phyloP scores from a whole-genome alignment of 2,329 filamentous ascomycete species.

The Colletotrichum karsti region DNA sequence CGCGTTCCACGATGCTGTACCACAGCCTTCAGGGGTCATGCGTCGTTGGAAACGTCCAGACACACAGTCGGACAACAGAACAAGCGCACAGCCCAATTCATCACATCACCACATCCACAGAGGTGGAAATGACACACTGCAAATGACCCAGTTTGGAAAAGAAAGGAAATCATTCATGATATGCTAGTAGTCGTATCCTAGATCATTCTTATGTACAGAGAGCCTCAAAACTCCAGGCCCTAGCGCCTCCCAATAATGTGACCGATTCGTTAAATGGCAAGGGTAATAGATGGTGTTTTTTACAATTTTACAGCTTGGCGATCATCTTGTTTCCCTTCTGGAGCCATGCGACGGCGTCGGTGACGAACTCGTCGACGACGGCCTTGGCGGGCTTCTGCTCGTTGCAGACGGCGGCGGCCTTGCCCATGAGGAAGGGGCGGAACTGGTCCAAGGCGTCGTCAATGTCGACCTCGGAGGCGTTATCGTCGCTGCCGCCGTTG shows the following conservation, averaged over 20 bases:
- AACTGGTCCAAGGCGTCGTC: constrained; percentile 94
- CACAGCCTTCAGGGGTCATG: neutral
- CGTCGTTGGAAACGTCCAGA: neutral
- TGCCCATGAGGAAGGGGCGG: constrained; percentile 93
- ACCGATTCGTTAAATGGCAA: constrained; percentile 19
- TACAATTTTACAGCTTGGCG: constrained; percentile 70
- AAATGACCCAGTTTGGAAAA: too few relatives aligned
- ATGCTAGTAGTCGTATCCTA: constrained; percentile 18
- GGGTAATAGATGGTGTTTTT: neutral
- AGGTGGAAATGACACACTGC: neutral
- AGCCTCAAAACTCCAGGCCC: constrained; percentile 24
- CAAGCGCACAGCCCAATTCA: too few relatives aligned
- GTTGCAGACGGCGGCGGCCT: constrained; percentile 92
- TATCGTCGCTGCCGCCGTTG: constrained; percentile 68
- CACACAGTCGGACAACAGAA: neutral
- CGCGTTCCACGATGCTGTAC: neutral
- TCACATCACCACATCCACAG: too few relatives aligned
- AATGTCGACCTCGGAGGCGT: constrained; percentile 73
- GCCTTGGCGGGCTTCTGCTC: constrained; percentile 91
- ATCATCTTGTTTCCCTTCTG: constrained; percentile 74
- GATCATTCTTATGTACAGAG: constrained; percentile 22
- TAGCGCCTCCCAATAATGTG: constrained; percentile 5
- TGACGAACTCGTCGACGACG: constrained; percentile 94
- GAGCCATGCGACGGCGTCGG: constrained; percentile 78
- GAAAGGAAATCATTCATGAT: constrained; percentile 7